Conservation (phyloP, 495 filamentous ascomycete genomes). For the Neurospora sp. region DNA sequence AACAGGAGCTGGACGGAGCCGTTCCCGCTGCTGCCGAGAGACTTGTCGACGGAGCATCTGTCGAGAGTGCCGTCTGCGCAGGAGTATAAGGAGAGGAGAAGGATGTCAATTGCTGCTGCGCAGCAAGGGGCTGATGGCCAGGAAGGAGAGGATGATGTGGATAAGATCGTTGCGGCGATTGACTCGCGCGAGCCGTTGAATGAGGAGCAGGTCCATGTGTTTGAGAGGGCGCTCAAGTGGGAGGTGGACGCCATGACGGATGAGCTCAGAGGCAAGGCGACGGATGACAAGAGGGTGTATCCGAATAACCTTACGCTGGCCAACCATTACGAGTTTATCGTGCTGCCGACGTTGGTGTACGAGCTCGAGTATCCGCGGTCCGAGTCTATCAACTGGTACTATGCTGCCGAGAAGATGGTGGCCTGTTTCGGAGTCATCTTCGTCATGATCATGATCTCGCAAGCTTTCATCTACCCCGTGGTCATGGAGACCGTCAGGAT, state of each 20-base stretch:
- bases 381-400: conserved; percentile 56
- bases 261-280: conserved; percentile 53
- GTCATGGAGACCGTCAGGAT: conserved; percentile 54
- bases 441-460: conserved; percentile 51
- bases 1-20: conserved; percentile 29
- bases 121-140: background rate
- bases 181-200: conserved; percentile 47
- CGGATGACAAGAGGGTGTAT: conserved; percentile 35
- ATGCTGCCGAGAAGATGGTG: conserved; percentile 56
- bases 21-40: conserved; percentile 4
- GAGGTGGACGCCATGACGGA: conserved; percentile 52
- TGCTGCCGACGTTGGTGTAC: conserved; percentile 65
- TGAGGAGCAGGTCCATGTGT: conserved; percentile 46
- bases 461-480: conserved; percentile 51
- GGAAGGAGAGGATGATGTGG: conserved; percentile 36
- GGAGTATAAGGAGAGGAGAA: conserved; percentile 27
- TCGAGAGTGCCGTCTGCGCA: conserved; percentile 25
- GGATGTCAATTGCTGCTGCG: conserved; percentile 26
- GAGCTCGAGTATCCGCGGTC: conserved; percentile 68
- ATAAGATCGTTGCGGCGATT: conserved; percentile 44
- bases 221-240: conserved; percentile 47
- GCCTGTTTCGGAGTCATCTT: conserved; percentile 60
- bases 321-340: conserved; percentile 63
- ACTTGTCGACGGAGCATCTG: conserved; percentile 29
- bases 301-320: conserved; percentile 54